Base-by-base conservation (phyloP, 83 land plant species). In the Picea abies region DNA sequence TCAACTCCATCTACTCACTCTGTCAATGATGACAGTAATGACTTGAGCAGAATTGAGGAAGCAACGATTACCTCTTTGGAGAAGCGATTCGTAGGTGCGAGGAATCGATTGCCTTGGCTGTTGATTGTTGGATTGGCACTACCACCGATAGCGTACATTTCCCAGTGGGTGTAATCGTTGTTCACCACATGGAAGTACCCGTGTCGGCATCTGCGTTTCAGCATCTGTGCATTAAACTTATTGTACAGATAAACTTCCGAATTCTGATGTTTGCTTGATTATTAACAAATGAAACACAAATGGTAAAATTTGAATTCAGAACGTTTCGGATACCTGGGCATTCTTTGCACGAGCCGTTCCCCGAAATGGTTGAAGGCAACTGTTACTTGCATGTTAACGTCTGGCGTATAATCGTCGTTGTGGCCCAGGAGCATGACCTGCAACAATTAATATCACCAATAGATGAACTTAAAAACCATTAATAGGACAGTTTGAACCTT, bases 71-170 rank as follows among this genome's bases (percentile, higher is more conserved):
- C 93, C 93, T 91, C 88, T 39, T 93, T 93, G 23, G 89, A 86
- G 69, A 82, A 85, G 22, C 82, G 76, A 64, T 88, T 85, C 22
- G 19, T 39, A 16, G 96, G 92, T 44, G 96, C 94, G 52, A 85
- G 84, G 81, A 64, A 93, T 82, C 95, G 75, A 79, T 93, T 93
- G 82, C 92, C 95, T 79, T 89, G 90, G 83, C 94, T 91, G 87
- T 90, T 91, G 60, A 93, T 91, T 77, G 95, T 93, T 35, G 95
- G 95, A 12, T 86, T 63, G 4, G 94, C 92, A 84, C 96, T 93
- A n/a, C 95, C 95, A 69, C 95, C 95, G 37, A 93, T 89, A 58
- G 95, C 95, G 80, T 91, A 93, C 93, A 93, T 93, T 84, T 87
- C 93, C 94, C 94, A 92, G 82, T 89, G 91, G 22, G 90, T 91